Evolutionary conservation across 73 alveolate genomes (phyloP).

Genomic region (Diophrys sp.): DNA sequence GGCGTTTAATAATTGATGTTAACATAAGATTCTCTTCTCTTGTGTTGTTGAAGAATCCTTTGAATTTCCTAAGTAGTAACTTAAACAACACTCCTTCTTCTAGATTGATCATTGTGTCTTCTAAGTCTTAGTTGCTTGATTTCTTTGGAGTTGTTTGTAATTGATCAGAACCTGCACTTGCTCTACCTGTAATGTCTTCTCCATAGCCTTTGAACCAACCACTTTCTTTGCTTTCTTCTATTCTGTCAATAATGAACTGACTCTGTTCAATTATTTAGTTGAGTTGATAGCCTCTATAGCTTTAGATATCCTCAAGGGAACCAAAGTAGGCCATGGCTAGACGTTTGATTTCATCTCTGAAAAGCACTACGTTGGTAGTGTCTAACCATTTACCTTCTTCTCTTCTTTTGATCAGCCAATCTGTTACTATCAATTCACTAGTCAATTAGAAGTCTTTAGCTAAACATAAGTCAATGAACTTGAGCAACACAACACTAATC

Average conservation of each 20-base stretch:
- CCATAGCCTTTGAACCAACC: too few species aligned
- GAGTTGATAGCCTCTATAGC: too few species aligned
- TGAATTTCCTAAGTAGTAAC: neutral
- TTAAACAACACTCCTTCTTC: neutral
- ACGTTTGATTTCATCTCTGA: neutral
- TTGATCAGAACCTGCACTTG: too few species aligned
- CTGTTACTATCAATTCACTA: neutral
- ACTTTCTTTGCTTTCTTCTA: too few species aligned
- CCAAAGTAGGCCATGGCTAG: neutral
- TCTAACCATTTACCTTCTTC: neutral
- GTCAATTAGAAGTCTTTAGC: neutral
- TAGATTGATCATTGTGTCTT: neutral
- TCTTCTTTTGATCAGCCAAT: neutral
- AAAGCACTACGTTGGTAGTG: neutral
- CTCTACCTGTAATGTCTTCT: too few species aligned
- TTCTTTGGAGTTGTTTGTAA: too few species aligned
- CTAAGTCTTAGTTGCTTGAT: neutral
- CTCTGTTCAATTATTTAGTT: too few species aligned
- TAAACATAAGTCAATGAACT: neutral
- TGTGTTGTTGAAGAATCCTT: neutral
- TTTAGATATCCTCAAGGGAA: too few species aligned
- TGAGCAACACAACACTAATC: neutral
- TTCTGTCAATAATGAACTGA: too few species aligned
- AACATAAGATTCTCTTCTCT: neutral
- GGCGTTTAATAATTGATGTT: neutral